Conservation (phyloP, 2,329 filamentous ascomycete species). For the Cercospora sp. region DNA sequence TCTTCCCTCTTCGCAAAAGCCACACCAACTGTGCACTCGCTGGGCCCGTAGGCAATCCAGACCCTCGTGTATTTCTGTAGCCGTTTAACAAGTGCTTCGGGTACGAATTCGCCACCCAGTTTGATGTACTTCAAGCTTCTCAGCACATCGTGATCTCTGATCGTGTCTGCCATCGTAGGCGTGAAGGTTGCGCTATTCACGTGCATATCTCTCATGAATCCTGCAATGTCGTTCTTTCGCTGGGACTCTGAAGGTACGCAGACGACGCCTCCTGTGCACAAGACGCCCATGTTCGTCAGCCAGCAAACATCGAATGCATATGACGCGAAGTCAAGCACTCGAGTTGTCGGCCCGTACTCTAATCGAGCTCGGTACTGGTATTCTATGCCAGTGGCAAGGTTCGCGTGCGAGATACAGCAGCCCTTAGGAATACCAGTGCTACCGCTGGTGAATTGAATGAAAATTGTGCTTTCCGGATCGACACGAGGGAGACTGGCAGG, state of each 20-base stretch:
- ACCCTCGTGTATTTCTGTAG: neutral
- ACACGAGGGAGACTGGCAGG: slow-evolving; percentile 9
- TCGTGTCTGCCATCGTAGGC: neutral
- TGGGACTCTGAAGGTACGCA: slow-evolving; percentile 8
- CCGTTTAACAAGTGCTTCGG: neutral
- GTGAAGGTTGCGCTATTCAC: neutral
- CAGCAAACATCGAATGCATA: slow-evolving; percentile 29
- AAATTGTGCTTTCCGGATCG: slow-evolving; percentile 9
- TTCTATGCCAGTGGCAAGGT: slow-evolving; percentile 6
- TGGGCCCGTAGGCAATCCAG: slow-evolving; percentile 3
- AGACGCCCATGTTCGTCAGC: neutral
- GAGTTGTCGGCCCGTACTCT: slow-evolving; percentile 4
- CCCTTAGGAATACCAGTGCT: slow-evolving; percentile 16
- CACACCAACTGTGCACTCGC: slow-evolving; percentile 4
- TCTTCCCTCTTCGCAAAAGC: slow-evolving; percentile 7
- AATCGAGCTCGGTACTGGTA: neutral
- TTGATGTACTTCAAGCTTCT: neutral
- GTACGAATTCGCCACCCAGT: neutral
- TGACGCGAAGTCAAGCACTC: slow-evolving; percentile 29
- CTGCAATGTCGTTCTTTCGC: neutral
- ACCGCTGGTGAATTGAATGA: slow-evolving; percentile 12
- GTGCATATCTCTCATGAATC: neutral
- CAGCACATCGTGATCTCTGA: neutral
- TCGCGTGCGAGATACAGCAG: slow-evolving; percentile 12
- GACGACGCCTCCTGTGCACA: slow-evolving; percentile 3